Evolutionary conservation across 345 rosid genomes (phyloP), one percentile per base, ranked within the genome.

Genomic region (Moringa oleifera): DNA sequence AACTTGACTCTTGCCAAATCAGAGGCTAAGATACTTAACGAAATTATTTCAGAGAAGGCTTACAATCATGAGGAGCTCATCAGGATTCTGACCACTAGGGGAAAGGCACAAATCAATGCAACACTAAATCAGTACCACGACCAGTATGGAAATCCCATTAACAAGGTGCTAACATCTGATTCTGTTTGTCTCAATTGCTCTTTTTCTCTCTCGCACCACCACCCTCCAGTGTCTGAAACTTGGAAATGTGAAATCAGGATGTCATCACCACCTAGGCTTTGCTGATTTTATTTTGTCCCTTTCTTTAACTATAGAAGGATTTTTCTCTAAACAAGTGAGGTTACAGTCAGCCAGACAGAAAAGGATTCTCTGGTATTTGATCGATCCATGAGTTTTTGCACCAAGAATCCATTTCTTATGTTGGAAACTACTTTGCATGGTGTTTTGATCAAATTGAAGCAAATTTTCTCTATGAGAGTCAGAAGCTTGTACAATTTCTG

Each of bases 41-140:
- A 86, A 74, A 84, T 79, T 73, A 84, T 86, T 62, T 75, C 78
- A 22, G 57, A 78, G 20, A 89, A 89, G 76, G 71, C 71, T 17
- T 84, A 82, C 71, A 79, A 17, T 41, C 71, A 82, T 62, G 96
- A 88, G 18, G 88, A 86, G 41, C 53, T 89, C 18, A 76, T 89
- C 63, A 76, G 89, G 64, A 77, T 89, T 61, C 69, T 90, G 82
- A 77, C 87, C 11, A 82, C 90, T 23, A 85, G 91, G 61, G 85
- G 91, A 76, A 85, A 69, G 75, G 80, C 92, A 33, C 95, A 90
- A 60, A 75, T 90, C 76, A 90, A 82, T 71, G 92, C 97, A 51
- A 82, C 81, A 25, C 75, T 87, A 36, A 90, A 87, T 52, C 82
- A 80, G 4, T 90, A 83, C 84, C 87, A 85, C 67, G 79, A 85